These are phyloP conservation scores for Handroanthus guayacan DNA, from an alignment of 257 asterid species.

Conservation along the genomic window DNA sequence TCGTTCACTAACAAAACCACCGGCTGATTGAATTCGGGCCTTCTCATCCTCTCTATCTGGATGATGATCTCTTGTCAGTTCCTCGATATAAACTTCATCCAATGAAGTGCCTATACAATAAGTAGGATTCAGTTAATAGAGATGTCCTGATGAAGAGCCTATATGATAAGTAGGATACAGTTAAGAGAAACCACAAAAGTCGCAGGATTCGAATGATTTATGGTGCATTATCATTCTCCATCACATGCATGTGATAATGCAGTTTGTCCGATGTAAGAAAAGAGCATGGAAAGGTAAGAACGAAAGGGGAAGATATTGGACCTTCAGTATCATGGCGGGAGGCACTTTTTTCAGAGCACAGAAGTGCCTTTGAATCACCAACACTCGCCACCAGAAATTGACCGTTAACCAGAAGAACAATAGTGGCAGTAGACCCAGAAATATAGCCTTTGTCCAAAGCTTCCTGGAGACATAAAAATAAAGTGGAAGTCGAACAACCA, in stretches of 20 bases:
- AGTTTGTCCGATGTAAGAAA: background rate
- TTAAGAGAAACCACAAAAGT: background rate
- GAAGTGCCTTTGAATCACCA: constrained; percentile 81
- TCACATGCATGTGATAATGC: background rate
- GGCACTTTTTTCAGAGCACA: constrained; percentile 52
- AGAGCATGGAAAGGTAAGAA: background rate
- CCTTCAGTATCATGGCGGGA: constrained; percentile 49
- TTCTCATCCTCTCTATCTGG: constrained; percentile 75
- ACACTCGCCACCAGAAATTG: constrained; percentile 60
- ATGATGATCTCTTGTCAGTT: constrained; percentile 79
- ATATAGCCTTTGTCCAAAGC: constrained; percentile 57
- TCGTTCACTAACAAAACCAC: constrained; percentile 47
- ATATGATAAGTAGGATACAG: background rate
- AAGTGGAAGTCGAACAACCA: constrained; percentile 34
- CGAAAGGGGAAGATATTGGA: constrained; percentile 20
- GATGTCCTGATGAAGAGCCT: background rate
- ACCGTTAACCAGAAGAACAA: constrained; percentile 56
- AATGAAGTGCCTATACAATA: constrained; percentile 32
- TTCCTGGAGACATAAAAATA: constrained; percentile 52
- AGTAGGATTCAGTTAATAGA: background rate
- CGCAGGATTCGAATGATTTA: background rate
- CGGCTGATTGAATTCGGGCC: constrained; percentile 64
- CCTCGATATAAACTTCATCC: constrained; percentile 49
- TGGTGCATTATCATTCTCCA: background rate
- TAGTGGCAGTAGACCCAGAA: constrained; percentile 69